Evolutionary conservation across 2,329 filamentous ascomycete genomes (phyloP).

Genomic region (Phialemonium atrogriseum): DNA sequence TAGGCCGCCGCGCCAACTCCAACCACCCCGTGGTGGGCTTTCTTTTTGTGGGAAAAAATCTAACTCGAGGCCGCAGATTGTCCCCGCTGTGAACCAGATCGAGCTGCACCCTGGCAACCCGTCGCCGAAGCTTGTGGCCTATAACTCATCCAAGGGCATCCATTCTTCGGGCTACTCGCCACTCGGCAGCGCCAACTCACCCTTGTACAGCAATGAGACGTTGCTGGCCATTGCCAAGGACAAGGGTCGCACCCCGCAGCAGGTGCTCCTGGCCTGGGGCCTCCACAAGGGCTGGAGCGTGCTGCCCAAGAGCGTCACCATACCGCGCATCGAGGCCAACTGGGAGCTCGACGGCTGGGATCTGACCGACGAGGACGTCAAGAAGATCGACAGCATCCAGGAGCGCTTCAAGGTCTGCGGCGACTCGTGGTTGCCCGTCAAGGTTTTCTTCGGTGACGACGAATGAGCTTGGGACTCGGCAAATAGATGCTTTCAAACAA

Average conservation of each 20-base stretch:
- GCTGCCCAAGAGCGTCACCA: conserved; percentile 76
- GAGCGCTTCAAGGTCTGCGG: conserved; percentile 78
- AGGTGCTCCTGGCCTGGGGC: conserved; percentile 75
- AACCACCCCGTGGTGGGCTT: neutral
- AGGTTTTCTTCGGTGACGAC: conserved; percentile 78
- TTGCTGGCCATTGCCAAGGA: conserved; percentile 53
- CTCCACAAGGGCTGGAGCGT: conserved; percentile 74
- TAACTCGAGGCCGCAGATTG: conserved; percentile 27
- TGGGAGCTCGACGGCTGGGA: conserved; percentile 67
- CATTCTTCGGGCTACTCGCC: conserved; percentile 69
- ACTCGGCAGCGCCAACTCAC: conserved; percentile 63
- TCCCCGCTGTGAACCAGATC: conserved; percentile 70
- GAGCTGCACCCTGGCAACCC: conserved; percentile 76
- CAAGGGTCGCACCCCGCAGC: conserved; percentile 63
- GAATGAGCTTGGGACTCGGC: conserved; percentile 45
- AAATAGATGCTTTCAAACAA: too few species aligned
- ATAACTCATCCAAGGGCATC: conserved; percentile 65
- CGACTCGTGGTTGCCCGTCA: conserved; percentile 65
- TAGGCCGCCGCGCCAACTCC: conserved; percentile 17
- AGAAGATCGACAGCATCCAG: conserved; percentile 56
- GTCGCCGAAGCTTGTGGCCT: conserved; percentile 69
- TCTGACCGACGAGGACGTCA: conserved; percentile 64
- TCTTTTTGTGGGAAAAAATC: neutral
- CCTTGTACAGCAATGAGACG: conserved; percentile 57
- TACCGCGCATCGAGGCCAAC: conserved; percentile 66